phyloP scores from a whole-genome alignment of 352 stramenopile genomes.

The Pythium rishiriense region DNA sequence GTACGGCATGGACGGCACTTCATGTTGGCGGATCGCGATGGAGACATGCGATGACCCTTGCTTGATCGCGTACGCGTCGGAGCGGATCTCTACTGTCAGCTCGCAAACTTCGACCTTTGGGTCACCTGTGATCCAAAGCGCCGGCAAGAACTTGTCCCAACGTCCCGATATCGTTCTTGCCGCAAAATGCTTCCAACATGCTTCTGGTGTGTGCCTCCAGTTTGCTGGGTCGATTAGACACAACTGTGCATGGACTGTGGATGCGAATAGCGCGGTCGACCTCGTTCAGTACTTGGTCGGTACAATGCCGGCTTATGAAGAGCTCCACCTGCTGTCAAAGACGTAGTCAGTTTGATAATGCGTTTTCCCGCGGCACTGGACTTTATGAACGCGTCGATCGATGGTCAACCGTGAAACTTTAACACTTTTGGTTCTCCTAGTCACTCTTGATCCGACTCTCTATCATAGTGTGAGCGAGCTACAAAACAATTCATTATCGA shows the following conservation, averaged over 20 bases:
- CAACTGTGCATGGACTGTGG: constrained; percentile 28
- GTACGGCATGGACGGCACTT: constrained; percentile 12
- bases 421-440: too few species aligned
- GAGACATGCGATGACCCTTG: constrained; percentile 56
- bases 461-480: too few species aligned
- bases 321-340: constrained; percentile 42
- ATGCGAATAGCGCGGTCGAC: constrained; percentile 34
- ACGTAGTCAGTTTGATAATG: not conserved
- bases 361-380: too few species aligned
- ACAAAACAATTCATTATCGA: constrained; percentile 34
- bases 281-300: constrained; percentile 60
- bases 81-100: constrained; percentile 20
- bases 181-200: constrained; percentile 7
- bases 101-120: constrained; percentile 16
- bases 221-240: constrained; percentile 45
- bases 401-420: too few species aligned
- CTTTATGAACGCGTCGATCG: too few species aligned
- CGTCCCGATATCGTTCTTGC: constrained; percentile 19
- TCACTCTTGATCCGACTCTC: too few species aligned
- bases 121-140: not conserved
- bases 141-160: not conserved
- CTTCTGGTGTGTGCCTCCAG: constrained; percentile 32
- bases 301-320: constrained; percentile 59
- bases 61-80: constrained; percentile 42
- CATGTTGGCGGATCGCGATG: constrained; percentile 50